A percentile compares a stretch with the other conserved stretches of the same genome.
phyloP scores from a whole-genome alignment of 805 yeast species.

The Wickerhamiella sorbophila region DNA sequence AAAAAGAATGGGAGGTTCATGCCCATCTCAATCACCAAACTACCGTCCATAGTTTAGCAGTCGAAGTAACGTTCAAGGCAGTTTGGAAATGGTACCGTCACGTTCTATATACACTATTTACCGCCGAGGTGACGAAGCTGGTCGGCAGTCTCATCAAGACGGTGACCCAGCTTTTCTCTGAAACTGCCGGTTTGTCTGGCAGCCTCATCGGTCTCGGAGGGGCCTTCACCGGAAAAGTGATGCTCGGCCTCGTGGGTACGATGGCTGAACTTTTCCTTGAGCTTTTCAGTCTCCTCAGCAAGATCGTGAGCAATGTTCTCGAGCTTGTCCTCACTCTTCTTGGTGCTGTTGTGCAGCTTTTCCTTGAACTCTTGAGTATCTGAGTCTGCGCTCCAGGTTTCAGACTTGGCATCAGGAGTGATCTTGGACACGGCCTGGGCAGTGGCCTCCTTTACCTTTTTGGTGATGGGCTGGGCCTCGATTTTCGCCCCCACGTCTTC shows the following conservation, averaged over 20 bases:
- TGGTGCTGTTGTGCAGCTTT: not conserved
- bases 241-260: not conserved
- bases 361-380: not conserved
- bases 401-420: slow-evolving; percentile 3
- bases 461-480: not conserved
- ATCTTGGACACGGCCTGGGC: not conserved
- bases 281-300: not conserved
- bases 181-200: not conserved
- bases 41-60: too few species aligned
- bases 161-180: not conserved
- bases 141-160: not conserved
- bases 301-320: not conserved
- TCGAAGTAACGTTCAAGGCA: too few species aligned
- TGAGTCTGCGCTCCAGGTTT: not conserved
- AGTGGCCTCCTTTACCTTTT: not conserved
- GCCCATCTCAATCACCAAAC: too few species aligned
- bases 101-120: too few species aligned
- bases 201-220: not conserved
- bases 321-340: not conserved
- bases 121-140: not conserved
- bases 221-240: not conserved
- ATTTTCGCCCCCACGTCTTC: slow-evolving; percentile 1
- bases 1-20: too few species aligned
- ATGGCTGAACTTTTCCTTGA: not conserved
- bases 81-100: too few species aligned